These are phyloP conservation scores for Lactuca saligna DNA, from an alignment of 129 eudicot species.

Conservation along the genomic window DNA sequence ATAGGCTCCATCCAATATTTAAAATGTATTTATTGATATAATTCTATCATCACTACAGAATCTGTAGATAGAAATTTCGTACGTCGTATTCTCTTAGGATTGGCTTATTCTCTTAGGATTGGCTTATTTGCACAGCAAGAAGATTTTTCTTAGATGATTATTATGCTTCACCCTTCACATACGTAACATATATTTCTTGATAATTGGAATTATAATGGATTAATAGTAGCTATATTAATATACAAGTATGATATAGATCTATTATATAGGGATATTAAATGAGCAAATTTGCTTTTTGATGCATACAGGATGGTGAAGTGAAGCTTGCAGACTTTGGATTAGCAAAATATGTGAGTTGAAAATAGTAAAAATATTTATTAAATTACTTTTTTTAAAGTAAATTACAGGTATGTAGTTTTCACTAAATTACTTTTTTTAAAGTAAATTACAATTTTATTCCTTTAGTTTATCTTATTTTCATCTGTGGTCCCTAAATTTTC, in stretches of 20 bases:
- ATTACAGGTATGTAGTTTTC: no score
- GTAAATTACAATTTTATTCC: no score
- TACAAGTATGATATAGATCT: constrained; percentile 15
- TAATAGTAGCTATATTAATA: neutral
- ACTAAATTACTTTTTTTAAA: no score
- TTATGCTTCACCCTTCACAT: neutral
- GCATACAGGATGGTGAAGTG: constrained; percentile 82
- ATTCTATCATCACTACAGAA: constrained; percentile 44
- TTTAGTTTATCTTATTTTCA: no score
- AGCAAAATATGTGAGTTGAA: constrained; percentile 85
- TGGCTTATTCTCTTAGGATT: constrained; percentile 75
- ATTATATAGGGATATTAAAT: constrained; percentile 79
- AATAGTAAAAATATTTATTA: neutral
- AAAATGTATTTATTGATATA: neutral
- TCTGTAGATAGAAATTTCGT: constrained; percentile 80
- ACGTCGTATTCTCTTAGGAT: no score
- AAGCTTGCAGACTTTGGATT: constrained; percentile 96
- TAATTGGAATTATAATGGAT: neutral
- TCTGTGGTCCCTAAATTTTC: no score
- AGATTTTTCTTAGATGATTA: constrained; percentile 77
- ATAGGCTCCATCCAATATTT: constrained; percentile 6
- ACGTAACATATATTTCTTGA: no score
- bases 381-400: no score
- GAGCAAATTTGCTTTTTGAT: constrained; percentile 91
- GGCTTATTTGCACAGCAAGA: constrained; percentile 82